A percentile compares a stretch with the other conserved stretches of the same genome.
phyloP scores from a whole-genome alignment of 805 yeast species.

The Wickerhamomyces mucosus region DNA sequence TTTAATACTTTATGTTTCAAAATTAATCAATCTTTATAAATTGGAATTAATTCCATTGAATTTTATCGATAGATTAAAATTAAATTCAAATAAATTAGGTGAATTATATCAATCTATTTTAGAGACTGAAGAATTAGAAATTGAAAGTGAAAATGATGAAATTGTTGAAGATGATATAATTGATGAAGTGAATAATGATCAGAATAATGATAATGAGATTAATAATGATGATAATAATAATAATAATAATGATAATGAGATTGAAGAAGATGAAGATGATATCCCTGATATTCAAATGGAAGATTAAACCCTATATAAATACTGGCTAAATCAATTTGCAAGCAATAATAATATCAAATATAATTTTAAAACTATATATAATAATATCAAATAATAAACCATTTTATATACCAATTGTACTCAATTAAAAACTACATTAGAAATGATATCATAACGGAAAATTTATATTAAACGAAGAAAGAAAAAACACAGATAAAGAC shows the following conservation, averaged over 20 bases:
- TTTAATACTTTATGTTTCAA: slow-evolving; percentile 32
- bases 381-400: no score
- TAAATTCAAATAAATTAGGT: slow-evolving; percentile 30
- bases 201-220: slow-evolving; percentile 3
- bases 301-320: no score
- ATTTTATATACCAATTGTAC: no score
- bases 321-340: no score
- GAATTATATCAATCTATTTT: slow-evolving; percentile 11
- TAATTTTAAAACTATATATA: no score
- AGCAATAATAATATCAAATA: no score
- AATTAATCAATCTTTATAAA: slow-evolving; percentile 27
- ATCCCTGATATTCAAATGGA: slow-evolving; percentile 11
- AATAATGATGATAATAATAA: no score
- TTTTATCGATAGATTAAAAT: slow-evolving; percentile 22
- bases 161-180: slow-evolving; percentile 3
- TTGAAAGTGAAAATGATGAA: slow-evolving; percentile 4
- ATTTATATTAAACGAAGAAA: no score
- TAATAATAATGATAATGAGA: background rate
- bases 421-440: no score
- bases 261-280: slow-evolving; percentile 3
- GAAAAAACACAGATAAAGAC: no score
- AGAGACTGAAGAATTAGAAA: no score
- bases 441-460: no score
- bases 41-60: slow-evolving; percentile 22
- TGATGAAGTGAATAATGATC: slow-evolving; percentile 2